Percentiles rank a stretch among this genome's conserved stretches.
Conservation (phyloP, 1,139 yeast genomes). For the Geotrichum restrictum region DNA sequence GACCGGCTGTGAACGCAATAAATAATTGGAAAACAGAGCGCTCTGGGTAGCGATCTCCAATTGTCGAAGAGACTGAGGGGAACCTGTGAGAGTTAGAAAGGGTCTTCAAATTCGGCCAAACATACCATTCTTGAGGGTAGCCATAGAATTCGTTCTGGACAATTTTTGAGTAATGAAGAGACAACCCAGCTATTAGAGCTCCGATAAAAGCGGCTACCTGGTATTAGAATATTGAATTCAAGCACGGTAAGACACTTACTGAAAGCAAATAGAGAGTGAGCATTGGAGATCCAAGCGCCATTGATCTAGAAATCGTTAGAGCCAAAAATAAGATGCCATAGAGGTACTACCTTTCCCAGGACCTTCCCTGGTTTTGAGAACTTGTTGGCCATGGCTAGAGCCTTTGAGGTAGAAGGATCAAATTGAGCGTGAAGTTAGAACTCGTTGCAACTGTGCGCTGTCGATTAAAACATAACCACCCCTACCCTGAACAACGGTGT, state of each 20-base stretch:
- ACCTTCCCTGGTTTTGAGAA: conserved; percentile 21
- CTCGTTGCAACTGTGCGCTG: too few species aligned
- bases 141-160: conserved; percentile 82
- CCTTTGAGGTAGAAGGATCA: not conserved
- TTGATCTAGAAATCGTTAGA: conserved; percentile 46
- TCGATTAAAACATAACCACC: too few species aligned
- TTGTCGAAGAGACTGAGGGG: conserved; percentile 93
- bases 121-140: conserved; percentile 88
- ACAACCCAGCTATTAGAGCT: conserved; percentile 69
- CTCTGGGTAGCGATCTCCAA: conserved; percentile 96
- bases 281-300: conserved; percentile 61
- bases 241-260: conserved; percentile 3
- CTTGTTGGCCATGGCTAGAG: not conserved
- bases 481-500: too few species aligned
- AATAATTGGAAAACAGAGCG: conserved; percentile 84
- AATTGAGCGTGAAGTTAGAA: too few species aligned
- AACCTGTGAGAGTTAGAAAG: conserved; percentile 40
- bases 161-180: conserved; percentile 77
- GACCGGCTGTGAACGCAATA: conserved; percentile 51
- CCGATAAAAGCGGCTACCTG: conserved; percentile 58
- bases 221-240: not conserved
- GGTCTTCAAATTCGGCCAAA: not conserved
- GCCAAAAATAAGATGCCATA: too few species aligned
- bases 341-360: conserved; percentile 19
- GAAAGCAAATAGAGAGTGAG: conserved; percentile 68